Evolutionary conservation across 305 asterid species (phyloP).

Genomic region (Solanum hybrid): DNA sequence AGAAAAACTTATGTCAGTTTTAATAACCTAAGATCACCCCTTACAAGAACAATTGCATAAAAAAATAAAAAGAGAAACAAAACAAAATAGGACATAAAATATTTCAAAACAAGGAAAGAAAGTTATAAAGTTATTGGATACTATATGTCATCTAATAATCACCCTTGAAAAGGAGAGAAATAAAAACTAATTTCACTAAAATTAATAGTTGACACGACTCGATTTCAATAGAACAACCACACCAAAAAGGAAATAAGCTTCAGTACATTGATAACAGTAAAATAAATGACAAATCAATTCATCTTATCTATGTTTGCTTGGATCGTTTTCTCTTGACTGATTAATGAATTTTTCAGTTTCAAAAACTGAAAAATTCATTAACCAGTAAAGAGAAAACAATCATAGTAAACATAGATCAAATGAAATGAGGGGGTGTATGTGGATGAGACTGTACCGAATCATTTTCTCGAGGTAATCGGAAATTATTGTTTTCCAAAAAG

Average conservation of each 20-base stretch:
- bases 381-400: not conserved
- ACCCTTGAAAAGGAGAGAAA: not conserved
- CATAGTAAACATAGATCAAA: not conserved
- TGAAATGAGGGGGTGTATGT: not conserved
- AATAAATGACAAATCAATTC: not conserved
- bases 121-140: not conserved
- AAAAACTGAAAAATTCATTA: too few relatives aligned
- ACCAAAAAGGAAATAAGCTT: not conserved
- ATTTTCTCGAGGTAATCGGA: slow-evolving; percentile 80
- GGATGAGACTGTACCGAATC: slow-evolving; percentile 37
- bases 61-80: not conserved
- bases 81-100: not conserved
- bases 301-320: not conserved
- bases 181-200: not conserved
- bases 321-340: not conserved
- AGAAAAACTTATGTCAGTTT: not conserved
- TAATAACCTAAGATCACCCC: not conserved
- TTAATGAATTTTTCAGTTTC: too few relatives aligned
- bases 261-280: not conserved
- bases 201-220: not conserved
- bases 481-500: slow-evolving; percentile 60
- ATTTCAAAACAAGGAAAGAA: not conserved
- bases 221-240: not conserved
- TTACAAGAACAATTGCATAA: not conserved
- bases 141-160: not conserved